Conservation (phyloP, 257 asterid species). For the Linaria vulgaris region DNA sequence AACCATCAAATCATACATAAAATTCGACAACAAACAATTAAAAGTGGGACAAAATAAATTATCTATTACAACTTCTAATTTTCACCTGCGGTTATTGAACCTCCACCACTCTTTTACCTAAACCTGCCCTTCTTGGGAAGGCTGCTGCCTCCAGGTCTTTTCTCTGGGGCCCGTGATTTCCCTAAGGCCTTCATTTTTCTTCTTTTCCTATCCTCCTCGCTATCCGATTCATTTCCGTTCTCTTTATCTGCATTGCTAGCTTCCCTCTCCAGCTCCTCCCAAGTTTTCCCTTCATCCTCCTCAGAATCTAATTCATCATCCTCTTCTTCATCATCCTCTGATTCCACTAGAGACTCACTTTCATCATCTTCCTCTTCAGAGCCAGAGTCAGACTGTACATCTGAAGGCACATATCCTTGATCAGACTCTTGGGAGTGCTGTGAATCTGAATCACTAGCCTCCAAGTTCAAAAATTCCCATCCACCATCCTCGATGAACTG, state of each 20-base stretch:
- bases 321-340: constrained; percentile 64
- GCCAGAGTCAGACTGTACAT: constrained; percentile 64
- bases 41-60: not conserved
- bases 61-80: not conserved
- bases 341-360: constrained; percentile 68
- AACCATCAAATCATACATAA: constrained; percentile 13
- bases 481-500: constrained; percentile 69
- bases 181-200: constrained; percentile 58
- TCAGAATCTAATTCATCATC: constrained; percentile 48
- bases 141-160: constrained; percentile 41
- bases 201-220: constrained; percentile 70
- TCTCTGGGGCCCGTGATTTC: constrained; percentile 49
- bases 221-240: constrained; percentile 69
- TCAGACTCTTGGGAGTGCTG: constrained; percentile 62
- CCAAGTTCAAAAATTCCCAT: constrained; percentile 82
- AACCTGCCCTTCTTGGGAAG: constrained; percentile 51
- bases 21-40: not conserved
- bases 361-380: constrained; percentile 66
- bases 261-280: constrained; percentile 87
- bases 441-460: constrained; percentile 66
- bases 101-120: constrained; percentile 33
- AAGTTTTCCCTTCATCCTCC: constrained; percentile 74
- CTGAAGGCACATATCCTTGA: constrained; percentile 69
- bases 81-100: not conserved
- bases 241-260: constrained; percentile 72